phyloP scores from a whole-genome alignment of 2,329 filamentous ascomycete species.

The Volutella citrinella region DNA sequence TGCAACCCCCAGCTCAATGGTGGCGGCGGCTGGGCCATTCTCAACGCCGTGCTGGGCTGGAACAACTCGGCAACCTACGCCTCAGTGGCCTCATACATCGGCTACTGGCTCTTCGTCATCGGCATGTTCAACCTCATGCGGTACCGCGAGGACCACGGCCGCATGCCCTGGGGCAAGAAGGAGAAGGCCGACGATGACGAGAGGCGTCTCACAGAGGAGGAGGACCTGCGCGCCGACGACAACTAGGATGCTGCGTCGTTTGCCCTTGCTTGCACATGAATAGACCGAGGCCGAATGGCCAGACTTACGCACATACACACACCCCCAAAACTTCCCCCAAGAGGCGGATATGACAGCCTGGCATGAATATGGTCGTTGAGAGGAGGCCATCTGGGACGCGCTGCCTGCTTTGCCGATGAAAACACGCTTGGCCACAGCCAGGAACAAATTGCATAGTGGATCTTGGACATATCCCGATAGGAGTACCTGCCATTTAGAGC shows the following conservation, averaged over 20 bases:
- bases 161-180: conserved; percentile 44
- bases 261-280: neutral
- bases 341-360: too few species aligned
- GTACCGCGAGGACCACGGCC: conserved; percentile 60
- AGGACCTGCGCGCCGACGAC: conserved; percentile 2
- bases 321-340: too few species aligned
- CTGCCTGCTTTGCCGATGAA: too few species aligned
- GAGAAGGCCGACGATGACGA: conserved; percentile 11
- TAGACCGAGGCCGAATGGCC: too few species aligned
- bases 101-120: conserved; percentile 81
- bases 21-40: conserved; percentile 79
- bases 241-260: neutral
- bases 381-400: too few species aligned
- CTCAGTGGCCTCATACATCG: conserved; percentile 80
- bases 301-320: too few species aligned
- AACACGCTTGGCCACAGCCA: too few species aligned
- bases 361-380: too few species aligned
- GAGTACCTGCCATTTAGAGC: too few species aligned
- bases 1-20: conserved; percentile 72
- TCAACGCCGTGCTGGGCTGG: conserved; percentile 86
- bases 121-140: conserved; percentile 64
- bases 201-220: conserved; percentile 5
- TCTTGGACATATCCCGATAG: too few species aligned
- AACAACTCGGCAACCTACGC: conserved; percentile 85
- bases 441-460: too few species aligned